A percentile compares a stretch with the other conserved stretches of the same genome.
Evolutionary conservation across 148 eudicot genomes (phyloP).

Genomic region (Selenicereus undatus): DNA sequence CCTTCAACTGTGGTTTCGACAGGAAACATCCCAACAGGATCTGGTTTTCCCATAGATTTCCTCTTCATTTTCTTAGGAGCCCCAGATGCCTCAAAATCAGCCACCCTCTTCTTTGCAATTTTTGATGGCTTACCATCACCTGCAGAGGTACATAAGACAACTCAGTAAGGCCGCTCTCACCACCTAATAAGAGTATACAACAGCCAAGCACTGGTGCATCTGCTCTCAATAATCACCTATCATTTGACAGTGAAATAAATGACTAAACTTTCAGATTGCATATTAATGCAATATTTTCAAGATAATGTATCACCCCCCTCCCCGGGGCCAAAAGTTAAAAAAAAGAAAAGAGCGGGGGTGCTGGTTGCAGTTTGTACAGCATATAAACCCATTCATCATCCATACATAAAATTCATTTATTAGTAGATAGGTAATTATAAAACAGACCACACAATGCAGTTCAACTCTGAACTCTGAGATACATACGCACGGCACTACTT

Average conservation of each 20-base stretch:
- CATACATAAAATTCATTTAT: not conserved
- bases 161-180: slow-evolving; percentile 4
- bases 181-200: not conserved
- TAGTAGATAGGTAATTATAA: not conserved
- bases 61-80: slow-evolving; percentile 30
- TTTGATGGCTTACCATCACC: slow-evolving; percentile 29
- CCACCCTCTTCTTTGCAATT: slow-evolving; percentile 31
- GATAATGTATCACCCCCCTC: not conserved
- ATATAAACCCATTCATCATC: not conserved
- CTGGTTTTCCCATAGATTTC: slow-evolving; percentile 14
- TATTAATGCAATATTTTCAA: not conserved
- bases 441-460: no score
- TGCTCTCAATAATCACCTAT: not conserved
- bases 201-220: not conserved
- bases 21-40: slow-evolving; percentile 8
- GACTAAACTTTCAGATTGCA: not conserved
- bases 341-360: not conserved
- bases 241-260: not conserved
- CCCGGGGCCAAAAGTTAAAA: not conserved
- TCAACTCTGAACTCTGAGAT: not conserved
- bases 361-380: not conserved
- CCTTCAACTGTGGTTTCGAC: slow-evolving; percentile 15
- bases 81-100: slow-evolving; percentile 29
- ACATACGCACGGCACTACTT: not conserved
- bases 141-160: slow-evolving; percentile 21